Base-by-base conservation (phyloP, 2,329 filamentous ascomycete genomes). In the Aspergillus aculeatinus region DNA sequence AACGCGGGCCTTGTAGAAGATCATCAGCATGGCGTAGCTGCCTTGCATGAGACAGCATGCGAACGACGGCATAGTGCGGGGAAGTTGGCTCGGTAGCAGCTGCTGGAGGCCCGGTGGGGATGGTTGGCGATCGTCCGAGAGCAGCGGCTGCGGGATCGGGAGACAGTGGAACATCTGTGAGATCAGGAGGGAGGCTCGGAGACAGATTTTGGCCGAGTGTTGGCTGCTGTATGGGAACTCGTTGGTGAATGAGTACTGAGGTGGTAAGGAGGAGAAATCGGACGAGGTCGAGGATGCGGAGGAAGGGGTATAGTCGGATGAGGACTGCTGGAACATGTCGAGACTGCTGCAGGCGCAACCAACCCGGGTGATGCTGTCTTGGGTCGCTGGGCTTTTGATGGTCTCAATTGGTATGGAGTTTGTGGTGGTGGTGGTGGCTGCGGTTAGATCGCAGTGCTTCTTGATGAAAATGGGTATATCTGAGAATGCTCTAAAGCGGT, bases 21-120 rank as follows among this genome's bases (percentile, higher is more conserved):
- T 70, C 78, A 80, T 81, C 16, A 80, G 67, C 70, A 80, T 72
- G 5, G 77, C 77, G 60, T 81, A 81, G 60, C 77, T 79, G 47
- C 76, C 75, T 62, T 80, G 78, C 77, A 80, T 79, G 7, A 79
- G 70, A 60, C 79, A 81, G 66, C 77, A 80, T 23, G 78, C 77
- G 60, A 80, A 80, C 0, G 76, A 77, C 0, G 79, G 79, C 77
- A 80, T 80, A 2, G 78, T 80, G 5, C 78, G 74, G 4, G 78
- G 77, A 14, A 74, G 56, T 31, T 70, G 57, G 57, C 62, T 67
- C 29, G 63, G 66, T 25, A 65, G 61, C 25, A 62, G 52, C 25
- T 58, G 60, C 25, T 58, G 60, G 33, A 63, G 49, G 9, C 59
- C 67, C 56, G 58, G 65, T 21, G 56, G 62, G 35, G 57, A 60